Base-by-base conservation (phyloP, 345 rosid genomes). In the Balakata baccata region DNA sequence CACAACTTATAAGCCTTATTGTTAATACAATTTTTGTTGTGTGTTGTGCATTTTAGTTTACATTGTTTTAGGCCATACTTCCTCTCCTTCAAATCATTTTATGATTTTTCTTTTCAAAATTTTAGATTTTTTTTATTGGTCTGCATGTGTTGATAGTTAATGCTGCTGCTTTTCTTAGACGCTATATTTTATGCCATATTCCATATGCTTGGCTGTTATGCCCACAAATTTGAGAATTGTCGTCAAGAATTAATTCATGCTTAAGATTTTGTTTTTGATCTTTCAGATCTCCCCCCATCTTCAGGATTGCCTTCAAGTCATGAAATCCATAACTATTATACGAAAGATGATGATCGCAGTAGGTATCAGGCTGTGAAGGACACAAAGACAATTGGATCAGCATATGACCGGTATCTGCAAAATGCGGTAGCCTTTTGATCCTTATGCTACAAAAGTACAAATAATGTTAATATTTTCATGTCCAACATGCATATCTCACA, bases 331-430 rank as follows among this genome's bases (percentile, higher is more conserved):
- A 74, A 78, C 75, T 87, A 88, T 78, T 81, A 71, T 23, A 77
- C 83, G 8, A 84, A 84, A n/a, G 92, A 89, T 49, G 96, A 85
- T 84, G 97, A 88, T 74, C 81, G 72, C 16, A 78, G 69, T 63
- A 82, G 84, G 34, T 73, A 59, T 39, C 86, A 74, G 68, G 69
- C 84, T 52, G 80, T 92, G 66, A 89, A 82, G 84, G 96, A 92
- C 78, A 89, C 94, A 2, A 88, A 90, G 78, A 75, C 88, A 3
- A 89, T 90, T 74, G 89, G 84, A 18, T 90, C 96, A 50, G 96
- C 93, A 73, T 92, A 90, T 78, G 98, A 92, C 47, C 88, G 85
- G 3, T 90, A 89, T 80, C 90, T 90, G 53, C 90, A 87, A 83
- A 85, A 77, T 72, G 68, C 82, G 75, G 90, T 93, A 84, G 46